Conservation (phyloP, 2,329 filamentous ascomycete genomes). For the Trichoderma endophyticum region DNA sequence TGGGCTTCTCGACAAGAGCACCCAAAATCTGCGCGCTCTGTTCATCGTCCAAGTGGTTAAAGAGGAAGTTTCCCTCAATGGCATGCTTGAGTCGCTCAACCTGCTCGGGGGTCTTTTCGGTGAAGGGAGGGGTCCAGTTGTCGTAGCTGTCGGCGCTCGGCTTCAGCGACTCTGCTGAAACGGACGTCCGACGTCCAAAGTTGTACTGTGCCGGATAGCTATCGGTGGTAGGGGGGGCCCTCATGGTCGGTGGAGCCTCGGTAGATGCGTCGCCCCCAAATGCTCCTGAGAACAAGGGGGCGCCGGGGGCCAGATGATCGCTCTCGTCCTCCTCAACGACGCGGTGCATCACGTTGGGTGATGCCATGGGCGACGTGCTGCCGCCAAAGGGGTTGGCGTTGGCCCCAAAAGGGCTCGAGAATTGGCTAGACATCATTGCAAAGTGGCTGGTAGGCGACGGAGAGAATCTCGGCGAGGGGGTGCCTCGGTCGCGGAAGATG, state of each 20-base stretch:
- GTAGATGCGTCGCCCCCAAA: conserved; percentile 52
- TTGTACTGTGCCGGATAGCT: conserved; percentile 91
- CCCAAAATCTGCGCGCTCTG: conserved; percentile 83
- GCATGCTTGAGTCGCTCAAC: conserved; percentile 73
- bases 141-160: conserved; percentile 79
- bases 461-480: conserved; percentile 8
- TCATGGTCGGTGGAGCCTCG: conserved; percentile 46
- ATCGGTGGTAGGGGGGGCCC: conserved; percentile 55
- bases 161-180: conserved; percentile 94
- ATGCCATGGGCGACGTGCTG: conserved; percentile 37
- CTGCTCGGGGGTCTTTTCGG: conserved; percentile 81
- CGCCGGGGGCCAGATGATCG: conserved; percentile 63
- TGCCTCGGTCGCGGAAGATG: conserved; percentile 12
- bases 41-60: conserved; percentile 91
- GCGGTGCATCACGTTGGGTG: conserved; percentile 42
- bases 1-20: conserved; percentile 89
- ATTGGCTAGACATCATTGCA: conserved; percentile 67
- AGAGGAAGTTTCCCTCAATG: conserved; percentile 88
- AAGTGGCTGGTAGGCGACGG: neutral
- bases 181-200: conserved; percentile 86
- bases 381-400: conserved; percentile 75
- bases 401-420: conserved; percentile 68
- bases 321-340: conserved; percentile 79
- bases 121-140: conserved; percentile 84
- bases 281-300: conserved; percentile 46